Evolutionary conservation across 768 basidiomycete species (phyloP), one percentile per base, ranked within the genome.

Genomic region (Rickenella mellea): DNA sequence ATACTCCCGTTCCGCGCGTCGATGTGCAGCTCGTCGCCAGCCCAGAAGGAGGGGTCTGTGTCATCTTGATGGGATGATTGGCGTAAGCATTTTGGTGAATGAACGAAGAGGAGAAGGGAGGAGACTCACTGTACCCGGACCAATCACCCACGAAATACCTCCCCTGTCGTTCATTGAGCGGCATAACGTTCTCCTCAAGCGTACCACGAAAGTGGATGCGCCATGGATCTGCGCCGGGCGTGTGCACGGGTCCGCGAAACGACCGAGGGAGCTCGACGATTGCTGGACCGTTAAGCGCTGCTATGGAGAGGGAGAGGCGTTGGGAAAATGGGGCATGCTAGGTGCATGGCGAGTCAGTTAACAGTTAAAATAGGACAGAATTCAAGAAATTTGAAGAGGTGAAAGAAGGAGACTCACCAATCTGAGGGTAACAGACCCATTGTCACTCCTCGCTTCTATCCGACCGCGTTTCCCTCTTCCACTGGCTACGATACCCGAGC

Each of bases 111-210:
- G n/a, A n/a, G n/a, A n/a, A n/a, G n/a, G n/a, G n/a, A n/a, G n/a
- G n/a, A n/a, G n/a, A n/a, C n/a, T n/a, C n/a, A n/a, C n/a, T n/a
- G n/a, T n/a, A n/a, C n/a, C n/a, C 52, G 5, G 61, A 51, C 27
- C 66, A 60, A 29, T 68, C 66, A 10, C 69, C 69, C n/a, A 70
- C 49, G 48, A 70, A 69, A 44, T 62, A 64, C n/a, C 60, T 58
- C 20, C 54, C 54, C 14, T 55, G 59, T 17, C 48, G 29, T 20
- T 62, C 53, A 2, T 55, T 56, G 42, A 66, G 60, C 0, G 53
- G 58, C 8, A 60, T 66, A 28, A 63, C 51, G 15, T 52, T 41
- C 30, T 47, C 40, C 27, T 48, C 45, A 25, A 71, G 45, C 6
- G 47, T 54, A 36, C 61, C 58, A 2, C 66, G 65, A 48, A 66